Evolutionary conservation across 768 basidiomycete genomes (phyloP).

Genomic region (Tylopilus plumbeoviolaceoides): DNA sequence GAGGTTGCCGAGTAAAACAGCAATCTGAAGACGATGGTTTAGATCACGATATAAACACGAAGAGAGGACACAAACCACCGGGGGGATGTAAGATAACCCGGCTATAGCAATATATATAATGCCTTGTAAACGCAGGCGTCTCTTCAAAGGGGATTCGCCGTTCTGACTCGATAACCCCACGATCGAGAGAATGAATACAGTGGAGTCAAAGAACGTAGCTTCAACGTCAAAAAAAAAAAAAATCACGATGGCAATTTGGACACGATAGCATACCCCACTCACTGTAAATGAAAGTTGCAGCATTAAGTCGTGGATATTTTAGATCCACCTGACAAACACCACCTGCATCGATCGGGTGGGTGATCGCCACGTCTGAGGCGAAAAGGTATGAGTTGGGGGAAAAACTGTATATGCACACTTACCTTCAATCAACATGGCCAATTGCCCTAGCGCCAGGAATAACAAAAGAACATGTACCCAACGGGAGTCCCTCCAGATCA

Average conservation of each 20-base stretch:
- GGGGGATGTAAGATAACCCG: slow-evolving; percentile 12
- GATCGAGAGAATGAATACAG: slow-evolving; percentile 16
- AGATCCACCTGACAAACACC: background rate
- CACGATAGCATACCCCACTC: background rate
- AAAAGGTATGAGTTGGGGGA: background rate
- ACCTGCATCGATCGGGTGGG: background rate
- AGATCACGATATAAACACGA: background rate
- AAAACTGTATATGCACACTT: background rate
- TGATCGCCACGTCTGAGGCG: slow-evolving; percentile 1
- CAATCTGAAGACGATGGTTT: slow-evolving; percentile 4
- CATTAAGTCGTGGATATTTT: background rate
- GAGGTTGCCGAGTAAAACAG: background rate
- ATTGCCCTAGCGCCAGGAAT: slow-evolving; percentile 19
- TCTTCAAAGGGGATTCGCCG: slow-evolving; percentile 13
- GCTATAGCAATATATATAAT: slow-evolving; percentile 13
- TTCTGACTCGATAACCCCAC: slow-evolving; percentile 12
- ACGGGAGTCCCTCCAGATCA: slow-evolving; percentile 21
- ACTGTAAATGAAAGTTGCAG: slow-evolving; percentile 13
- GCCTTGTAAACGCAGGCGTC: slow-evolving; percentile 16
- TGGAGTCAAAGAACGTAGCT: slow-evolving; percentile 19
- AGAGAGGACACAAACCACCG: slow-evolving; percentile 2
- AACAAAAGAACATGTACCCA: slow-evolving; percentile 9
- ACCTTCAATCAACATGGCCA: slow-evolving; percentile 12
- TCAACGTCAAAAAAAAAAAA: background rate
- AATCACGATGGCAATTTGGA: background rate